Percentiles rank a stretch among this genome's conserved stretches.
These are phyloP conservation scores for Chiua sp. DNA, from an alignment of 1,284 basidiomycete species.

Conservation along the genomic window DNA sequence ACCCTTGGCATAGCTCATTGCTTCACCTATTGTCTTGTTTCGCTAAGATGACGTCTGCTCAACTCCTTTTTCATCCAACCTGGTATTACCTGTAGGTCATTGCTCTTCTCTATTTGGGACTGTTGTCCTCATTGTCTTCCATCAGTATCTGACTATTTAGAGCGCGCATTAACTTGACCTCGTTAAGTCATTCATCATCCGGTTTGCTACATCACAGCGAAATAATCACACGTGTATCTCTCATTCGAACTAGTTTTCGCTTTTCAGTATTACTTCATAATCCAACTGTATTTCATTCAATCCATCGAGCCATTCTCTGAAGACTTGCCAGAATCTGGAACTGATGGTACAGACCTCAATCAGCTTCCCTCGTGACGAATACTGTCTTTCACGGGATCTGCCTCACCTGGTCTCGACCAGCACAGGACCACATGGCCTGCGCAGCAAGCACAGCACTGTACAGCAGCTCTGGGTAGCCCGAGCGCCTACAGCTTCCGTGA, in stretches of 20 bases:
- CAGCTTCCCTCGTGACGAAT: background rate
- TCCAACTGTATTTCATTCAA: background rate
- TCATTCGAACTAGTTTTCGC: background rate
- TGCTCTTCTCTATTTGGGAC: background rate
- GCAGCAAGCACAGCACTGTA: slow-evolving; percentile 27
- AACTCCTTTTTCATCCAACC: background rate
- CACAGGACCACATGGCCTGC: slow-evolving; percentile 18
- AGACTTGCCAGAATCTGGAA: background rate
- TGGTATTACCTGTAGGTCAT: slow-evolving; percentile 11
- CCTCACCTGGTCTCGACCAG: background rate
- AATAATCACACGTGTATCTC: background rate
- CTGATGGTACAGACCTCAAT: background rate
- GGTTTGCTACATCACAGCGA: background rate
- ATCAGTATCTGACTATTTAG: slow-evolving; percentile 18
- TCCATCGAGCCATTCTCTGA: background rate
- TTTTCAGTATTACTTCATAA: background rate
- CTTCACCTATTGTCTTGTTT: background rate
- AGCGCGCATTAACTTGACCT: background rate
- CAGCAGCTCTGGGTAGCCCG: slow-evolving; percentile 14
- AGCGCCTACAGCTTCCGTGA: background rate
- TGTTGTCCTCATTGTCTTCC: background rate
- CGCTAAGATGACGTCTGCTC: slow-evolving; percentile 6
- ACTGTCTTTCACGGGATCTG: background rate
- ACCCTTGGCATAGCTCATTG: slow-evolving; percentile 14
- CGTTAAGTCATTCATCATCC: background rate